These are phyloP conservation scores for Candida maesae DNA, from an alignment of 805 yeast species.

Conservation along the genomic window DNA sequence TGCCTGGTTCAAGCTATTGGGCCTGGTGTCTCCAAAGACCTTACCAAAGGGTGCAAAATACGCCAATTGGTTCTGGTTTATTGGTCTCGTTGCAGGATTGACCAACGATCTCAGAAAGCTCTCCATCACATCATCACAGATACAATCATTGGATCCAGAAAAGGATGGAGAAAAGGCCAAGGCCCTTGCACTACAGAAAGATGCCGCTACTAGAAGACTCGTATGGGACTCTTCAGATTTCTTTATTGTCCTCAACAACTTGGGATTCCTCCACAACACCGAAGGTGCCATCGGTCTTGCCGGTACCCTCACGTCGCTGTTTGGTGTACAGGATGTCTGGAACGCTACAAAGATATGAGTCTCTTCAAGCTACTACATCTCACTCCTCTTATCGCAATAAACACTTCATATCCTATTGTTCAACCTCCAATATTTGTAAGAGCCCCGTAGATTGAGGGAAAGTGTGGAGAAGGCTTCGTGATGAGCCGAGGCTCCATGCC, in stretches of 20 bases:
- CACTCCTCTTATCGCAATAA: too few relatives aligned
- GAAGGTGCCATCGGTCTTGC: constrained; percentile 83
- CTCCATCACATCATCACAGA: constrained; percentile 35
- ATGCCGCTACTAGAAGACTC: constrained; percentile 55
- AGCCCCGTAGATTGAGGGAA: too few relatives aligned
- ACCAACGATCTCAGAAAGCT: constrained; percentile 54
- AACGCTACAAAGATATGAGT: constrained; percentile 34
- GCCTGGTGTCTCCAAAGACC: constrained; percentile 47
- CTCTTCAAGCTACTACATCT: too few relatives aligned
- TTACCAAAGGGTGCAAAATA: constrained; percentile 48
- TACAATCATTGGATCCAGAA: constrained; percentile 27
- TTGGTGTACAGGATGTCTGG: constrained; percentile 79
- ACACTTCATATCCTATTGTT: neutral
- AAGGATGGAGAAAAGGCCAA: constrained; percentile 37
- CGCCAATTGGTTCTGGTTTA: constrained; percentile 73
- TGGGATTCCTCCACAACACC: constrained; percentile 54
- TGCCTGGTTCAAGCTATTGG: constrained; percentile 52
- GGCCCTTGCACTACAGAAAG: constrained; percentile 40
- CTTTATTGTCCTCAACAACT: constrained; percentile 68
- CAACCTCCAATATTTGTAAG: too few relatives aligned
- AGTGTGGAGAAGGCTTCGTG: too few relatives aligned
- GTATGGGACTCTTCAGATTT: constrained; percentile 75
- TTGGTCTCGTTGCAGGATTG: constrained; percentile 63
- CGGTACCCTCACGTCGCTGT: constrained; percentile 74
- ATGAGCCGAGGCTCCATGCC: too few relatives aligned